Conservation (phyloP, 2,329 filamentous ascomycete species). For the Botrytis medusae region DNA sequence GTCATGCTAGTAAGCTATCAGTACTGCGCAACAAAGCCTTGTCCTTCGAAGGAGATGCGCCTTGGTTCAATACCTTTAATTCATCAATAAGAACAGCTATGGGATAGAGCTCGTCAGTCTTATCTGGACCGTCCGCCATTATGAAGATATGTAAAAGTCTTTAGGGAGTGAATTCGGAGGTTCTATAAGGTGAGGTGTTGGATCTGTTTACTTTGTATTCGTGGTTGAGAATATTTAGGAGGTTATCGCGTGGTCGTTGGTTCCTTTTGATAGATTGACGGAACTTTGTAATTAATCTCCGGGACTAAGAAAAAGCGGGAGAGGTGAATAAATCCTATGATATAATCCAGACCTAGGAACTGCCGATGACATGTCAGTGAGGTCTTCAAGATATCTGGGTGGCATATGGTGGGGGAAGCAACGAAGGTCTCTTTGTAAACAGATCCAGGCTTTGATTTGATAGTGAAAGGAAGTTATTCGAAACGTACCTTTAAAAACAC, state of each 20-base stretch:
- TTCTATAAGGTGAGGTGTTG: constrained; percentile 36
- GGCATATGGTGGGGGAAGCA: constrained; percentile 6
- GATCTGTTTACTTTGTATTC: constrained; percentile 38
- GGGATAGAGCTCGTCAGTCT: constrained; percentile 98
- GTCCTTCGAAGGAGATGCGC: constrained; percentile 3
- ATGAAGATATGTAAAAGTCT: constrained; percentile 45
- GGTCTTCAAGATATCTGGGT: neutral
- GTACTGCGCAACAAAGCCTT: constrained; percentile 24
- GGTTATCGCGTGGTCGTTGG: constrained; percentile 38
- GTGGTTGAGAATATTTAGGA: constrained; percentile 19
- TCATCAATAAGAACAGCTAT: constrained; percentile 99
- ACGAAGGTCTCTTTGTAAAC: constrained; percentile 14
- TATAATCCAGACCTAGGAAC: constrained; percentile 12
- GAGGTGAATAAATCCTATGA: constrained; percentile 1
- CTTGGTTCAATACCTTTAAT: constrained; percentile 72
- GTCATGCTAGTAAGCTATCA: constrained; percentile 69
- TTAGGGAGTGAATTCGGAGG: constrained; percentile 37
- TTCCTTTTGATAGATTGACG: constrained; percentile 26
- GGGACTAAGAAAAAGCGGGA: neutral
- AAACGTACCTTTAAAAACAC: constrained; percentile 10
- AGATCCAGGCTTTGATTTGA: neutral
- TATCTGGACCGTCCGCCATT: constrained; percentile 86
- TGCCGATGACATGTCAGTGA: constrained; percentile 9
- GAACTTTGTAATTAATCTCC: constrained; percentile 13
- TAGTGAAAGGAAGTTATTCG: neutral